Base-by-base conservation (phyloP, 1,284 basidiomycete species). In the Farysia itapuensis region DNA sequence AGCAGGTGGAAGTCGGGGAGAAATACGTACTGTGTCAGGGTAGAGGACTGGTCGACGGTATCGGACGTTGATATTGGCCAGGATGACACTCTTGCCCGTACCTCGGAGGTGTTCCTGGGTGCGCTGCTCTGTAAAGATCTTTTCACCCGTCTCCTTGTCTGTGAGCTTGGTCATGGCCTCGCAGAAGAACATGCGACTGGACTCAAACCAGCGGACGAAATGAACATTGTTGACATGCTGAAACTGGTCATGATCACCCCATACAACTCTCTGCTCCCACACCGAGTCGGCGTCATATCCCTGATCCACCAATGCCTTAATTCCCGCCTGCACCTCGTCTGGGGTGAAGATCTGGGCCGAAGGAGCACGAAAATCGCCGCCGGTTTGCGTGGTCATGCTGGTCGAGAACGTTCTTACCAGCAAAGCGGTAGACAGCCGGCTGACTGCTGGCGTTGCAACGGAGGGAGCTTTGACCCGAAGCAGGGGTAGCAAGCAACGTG, bases 191-290 rank as follows among this genome's bases (percentile, higher is more conserved):
- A 73, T 69, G 4, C 70, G 49, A 5, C 58, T 51, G 11, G 33
- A 43, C 40, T 73, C 70, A 31, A 69, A 60, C 68, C 68, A 73
- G 4, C 66, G 47, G 3, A 73, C 51, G 23, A 67, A 73, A 42
- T 69, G 60, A 8, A 67, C 68, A 21, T 73, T 73, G 52, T 73
- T 73, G 15, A 71, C 66, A 24, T 72, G 70, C 14, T 52, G 57
- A 35, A 67, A 72, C 43, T 68, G 64, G 29, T 68, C 65, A 21
- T 63, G 49, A 29, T 69, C 63, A 14, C 56, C 68, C 68, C 68
- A 71, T 2, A 50, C 43, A 0, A 71, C 56, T 4, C 56, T 18
- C 38, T 71, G 68, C 15, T 61, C 64, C 47, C 46, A 63, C 2
- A 65, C 38, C 5, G 43, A 45, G 0, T 16, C 4, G 0, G 35